Conservation (phyloP, 176 grass and related monocot species). For the Musa beccarii region DNA sequence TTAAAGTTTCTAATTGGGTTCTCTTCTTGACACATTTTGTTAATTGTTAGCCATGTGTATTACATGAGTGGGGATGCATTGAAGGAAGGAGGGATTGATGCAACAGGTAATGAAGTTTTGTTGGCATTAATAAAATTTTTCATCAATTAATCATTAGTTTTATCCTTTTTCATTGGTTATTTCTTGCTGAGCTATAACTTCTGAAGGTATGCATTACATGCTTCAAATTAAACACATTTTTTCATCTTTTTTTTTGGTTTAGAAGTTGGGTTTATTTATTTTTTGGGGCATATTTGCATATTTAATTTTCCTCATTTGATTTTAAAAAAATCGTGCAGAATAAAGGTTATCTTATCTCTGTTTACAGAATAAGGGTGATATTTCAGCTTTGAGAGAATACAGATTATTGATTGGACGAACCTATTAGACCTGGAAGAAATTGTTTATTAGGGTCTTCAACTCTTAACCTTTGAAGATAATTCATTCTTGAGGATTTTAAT, state of each 20-base stretch:
- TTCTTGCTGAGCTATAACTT: background rate
- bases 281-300: background rate
- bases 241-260: no score
- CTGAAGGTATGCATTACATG: background rate
- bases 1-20: background rate
- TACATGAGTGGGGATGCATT: constrained; percentile 98
- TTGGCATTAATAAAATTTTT: background rate
- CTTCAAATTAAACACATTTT: no score
- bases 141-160: background rate
- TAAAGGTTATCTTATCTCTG: background rate
- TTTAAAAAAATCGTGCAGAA: background rate
- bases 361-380: background rate
- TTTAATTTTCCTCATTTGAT: background rate
- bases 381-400: background rate
- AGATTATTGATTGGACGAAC: background rate
- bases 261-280: background rate
- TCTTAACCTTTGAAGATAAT: no score
- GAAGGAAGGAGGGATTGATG: constrained; percentile 99
- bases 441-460: no score
- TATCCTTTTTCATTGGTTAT: background rate
- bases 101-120: constrained; percentile 51
- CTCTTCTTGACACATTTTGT: constrained; percentile 4
- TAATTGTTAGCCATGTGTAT: constrained; percentile 57
- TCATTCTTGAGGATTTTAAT: no score
- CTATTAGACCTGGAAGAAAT: no score